Conservation (phyloP, 495 filamentous ascomycete species). For the Podospora bellae-mahoneyi region DNA sequence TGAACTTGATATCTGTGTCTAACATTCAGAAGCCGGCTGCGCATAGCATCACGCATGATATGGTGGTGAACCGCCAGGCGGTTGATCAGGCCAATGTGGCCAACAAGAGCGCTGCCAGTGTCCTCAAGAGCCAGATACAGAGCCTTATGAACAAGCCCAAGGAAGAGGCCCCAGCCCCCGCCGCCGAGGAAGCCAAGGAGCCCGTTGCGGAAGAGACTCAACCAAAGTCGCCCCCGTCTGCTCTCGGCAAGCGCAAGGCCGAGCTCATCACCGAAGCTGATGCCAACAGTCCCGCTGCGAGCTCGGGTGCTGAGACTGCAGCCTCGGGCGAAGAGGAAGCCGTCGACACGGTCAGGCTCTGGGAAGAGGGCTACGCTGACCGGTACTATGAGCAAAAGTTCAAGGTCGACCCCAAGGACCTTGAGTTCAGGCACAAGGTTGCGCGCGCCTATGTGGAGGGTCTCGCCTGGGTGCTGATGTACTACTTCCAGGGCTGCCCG, state of each 20-base stretch:
- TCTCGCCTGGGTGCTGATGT: conserved; percentile 93
- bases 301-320: conserved; percentile 43
- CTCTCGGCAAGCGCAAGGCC: conserved; percentile 54
- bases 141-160: conserved; percentile 39
- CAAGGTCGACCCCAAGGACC: conserved; percentile 72
- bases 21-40: conserved; percentile 58
- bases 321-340: conserved; percentile 56
- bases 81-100: conserved; percentile 74
- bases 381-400: conserved; percentile 99
- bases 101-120: conserved; percentile 92
- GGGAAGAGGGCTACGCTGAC: conserved; percentile 93
- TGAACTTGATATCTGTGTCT: conserved; percentile 37
- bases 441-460: conserved; percentile 93
- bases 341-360: conserved; percentile 80
- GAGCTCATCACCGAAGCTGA: conserved; percentile 59
- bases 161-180: conserved; percentile 20
- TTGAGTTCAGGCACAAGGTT: conserved; percentile 86
- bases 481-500: conserved; percentile 97
- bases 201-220: conserved; percentile 13
- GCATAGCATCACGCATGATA: conserved; percentile 68
- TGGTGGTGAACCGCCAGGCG: conserved; percentile 77
- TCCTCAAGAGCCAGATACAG: conserved; percentile 77
- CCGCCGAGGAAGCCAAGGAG: conserved; percentile 11
- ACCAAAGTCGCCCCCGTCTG: conserved; percentile 36
- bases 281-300: conserved; percentile 48